Evolutionary conservation across 768 basidiomycete species (phyloP).

Genomic region (Kwoniella europaea): DNA sequence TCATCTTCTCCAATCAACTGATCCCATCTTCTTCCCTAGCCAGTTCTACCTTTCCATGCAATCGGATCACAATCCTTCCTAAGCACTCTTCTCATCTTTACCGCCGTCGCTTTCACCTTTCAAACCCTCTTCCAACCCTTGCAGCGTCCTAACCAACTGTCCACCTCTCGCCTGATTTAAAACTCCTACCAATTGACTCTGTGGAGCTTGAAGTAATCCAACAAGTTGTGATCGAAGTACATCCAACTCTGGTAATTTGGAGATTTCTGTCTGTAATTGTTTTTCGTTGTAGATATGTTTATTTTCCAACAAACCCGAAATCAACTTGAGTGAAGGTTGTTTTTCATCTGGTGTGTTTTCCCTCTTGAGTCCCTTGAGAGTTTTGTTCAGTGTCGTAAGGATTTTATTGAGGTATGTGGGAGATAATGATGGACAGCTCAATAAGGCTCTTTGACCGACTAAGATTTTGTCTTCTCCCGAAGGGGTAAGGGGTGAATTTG

Average conservation of each 20-base stretch:
- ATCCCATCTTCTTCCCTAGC: too few relatives aligned
- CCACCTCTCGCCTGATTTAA: conserved; percentile 73
- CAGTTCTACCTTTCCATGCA: too few relatives aligned
- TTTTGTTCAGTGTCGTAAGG: conserved; percentile 37
- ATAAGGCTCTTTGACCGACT: conserved; percentile 48
- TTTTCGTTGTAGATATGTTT: conserved; percentile 64
- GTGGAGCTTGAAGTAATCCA: conserved; percentile 77
- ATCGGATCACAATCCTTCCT: neutral
- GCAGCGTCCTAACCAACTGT: conserved; percentile 71
- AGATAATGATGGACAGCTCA: conserved; percentile 50
- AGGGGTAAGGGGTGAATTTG: conserved; percentile 43
- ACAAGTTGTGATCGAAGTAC: conserved; percentile 80
- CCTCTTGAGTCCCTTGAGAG: conserved; percentile 33
- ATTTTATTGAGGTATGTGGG: conserved; percentile 48
- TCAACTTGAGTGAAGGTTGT: conserved; percentile 63
- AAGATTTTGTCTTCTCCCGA: conserved; percentile 10
- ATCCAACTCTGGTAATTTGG: conserved; percentile 76
- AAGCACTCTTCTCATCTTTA: conserved; percentile 12
- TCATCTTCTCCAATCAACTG: too few relatives aligned
- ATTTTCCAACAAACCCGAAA: conserved; percentile 81
- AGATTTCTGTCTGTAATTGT: conserved; percentile 66
- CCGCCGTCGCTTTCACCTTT: conserved; percentile 60
- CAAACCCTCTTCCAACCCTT: conserved; percentile 73
- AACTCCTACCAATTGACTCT: conserved; percentile 72
- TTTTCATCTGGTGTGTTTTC: conserved; percentile 32